These are phyloP conservation scores for Leersia perrieri DNA, from an alignment of 176 grass and related monocot genomes.

Conservation along the genomic window DNA sequence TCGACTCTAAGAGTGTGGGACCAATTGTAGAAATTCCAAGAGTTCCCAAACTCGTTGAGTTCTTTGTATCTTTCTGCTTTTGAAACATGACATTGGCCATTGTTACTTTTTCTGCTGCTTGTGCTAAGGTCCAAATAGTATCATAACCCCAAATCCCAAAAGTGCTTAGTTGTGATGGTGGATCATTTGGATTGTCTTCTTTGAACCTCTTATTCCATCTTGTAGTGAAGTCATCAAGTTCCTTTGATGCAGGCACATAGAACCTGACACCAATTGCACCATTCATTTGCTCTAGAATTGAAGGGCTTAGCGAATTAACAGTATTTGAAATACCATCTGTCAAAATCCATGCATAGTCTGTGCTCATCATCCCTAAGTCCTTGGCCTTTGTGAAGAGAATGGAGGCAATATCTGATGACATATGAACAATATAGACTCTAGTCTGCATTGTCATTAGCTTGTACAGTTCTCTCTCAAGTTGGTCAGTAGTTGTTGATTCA, in stretches of 20 bases:
- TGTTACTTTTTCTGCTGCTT: constrained; percentile 47
- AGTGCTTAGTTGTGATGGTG: constrained; percentile 2
- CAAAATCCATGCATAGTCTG: constrained; percentile 57
- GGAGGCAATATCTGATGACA: constrained; percentile 28
- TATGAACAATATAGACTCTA: constrained; percentile 60
- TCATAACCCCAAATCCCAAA: constrained; percentile 58
- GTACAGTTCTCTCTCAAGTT: constrained; percentile 32
- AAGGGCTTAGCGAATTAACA: constrained; percentile 27
- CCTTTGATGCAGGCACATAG: constrained; percentile 25
- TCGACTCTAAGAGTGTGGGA: constrained; percentile 15
- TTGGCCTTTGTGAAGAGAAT: constrained; percentile 44
- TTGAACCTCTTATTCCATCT: constrained; percentile 49
- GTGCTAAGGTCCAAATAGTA: constrained; percentile 56
- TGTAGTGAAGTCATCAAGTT: constrained; percentile 23
- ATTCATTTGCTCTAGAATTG: constrained; percentile 31
- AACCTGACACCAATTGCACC: constrained; percentile 46
- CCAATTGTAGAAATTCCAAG: constrained; percentile 36
- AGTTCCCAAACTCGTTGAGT: constrained; percentile 15
- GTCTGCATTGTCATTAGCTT: constrained; percentile 50
- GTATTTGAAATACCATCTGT: constrained; percentile 46
- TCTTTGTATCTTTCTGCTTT: background rate
- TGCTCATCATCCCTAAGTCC: constrained; percentile 48
- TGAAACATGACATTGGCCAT: background rate
- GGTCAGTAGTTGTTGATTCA: constrained; percentile 7
- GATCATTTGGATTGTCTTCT: constrained; percentile 25